Percentiles rank a stretch among this genome's conserved stretches.
Conservation (phyloP, 2,329 filamentous ascomycete species). For the Lachnellula hyalina region DNA sequence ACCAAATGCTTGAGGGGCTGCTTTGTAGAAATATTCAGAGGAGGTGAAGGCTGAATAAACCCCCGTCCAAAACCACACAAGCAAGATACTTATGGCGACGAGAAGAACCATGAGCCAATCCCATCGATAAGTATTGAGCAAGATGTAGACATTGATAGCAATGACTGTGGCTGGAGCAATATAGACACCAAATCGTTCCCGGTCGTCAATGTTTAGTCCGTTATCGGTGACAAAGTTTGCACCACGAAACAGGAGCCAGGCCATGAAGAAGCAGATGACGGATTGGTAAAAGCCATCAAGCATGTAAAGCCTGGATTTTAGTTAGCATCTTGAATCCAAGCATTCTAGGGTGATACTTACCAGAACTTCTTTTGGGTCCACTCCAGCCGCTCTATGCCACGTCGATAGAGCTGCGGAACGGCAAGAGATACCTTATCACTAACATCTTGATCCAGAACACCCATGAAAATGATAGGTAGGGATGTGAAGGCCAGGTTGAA, state of each 20-base stretch:
- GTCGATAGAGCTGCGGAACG: conserved; percentile 90
- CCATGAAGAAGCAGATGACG: conserved; percentile 86
- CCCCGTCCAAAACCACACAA: conserved; percentile 95
- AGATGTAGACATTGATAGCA: conserved; percentile 87
- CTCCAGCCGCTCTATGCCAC: conserved; percentile 91
- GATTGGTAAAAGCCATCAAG: conserved; percentile 91
- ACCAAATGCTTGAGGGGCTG: conserved; percentile 73
- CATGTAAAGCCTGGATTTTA: conserved; percentile 73
- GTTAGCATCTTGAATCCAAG: conserved; percentile 29
- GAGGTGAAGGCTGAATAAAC: conserved; percentile 55
- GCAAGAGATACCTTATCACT: conserved; percentile 89
- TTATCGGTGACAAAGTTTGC: conserved; percentile 65
- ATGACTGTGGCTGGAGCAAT: conserved; percentile 79
- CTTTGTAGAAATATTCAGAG: conserved; percentile 69
- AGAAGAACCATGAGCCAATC: conserved; percentile 92
- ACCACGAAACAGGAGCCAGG: conserved; percentile 70
- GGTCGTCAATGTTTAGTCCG: conserved; percentile 72
- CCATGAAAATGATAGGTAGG: conserved; percentile 89
- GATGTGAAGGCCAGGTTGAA: conserved; percentile 98
- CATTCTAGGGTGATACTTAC: conserved; percentile 47
- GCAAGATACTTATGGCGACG: conserved; percentile 72
- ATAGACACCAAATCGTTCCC: conserved; percentile 79
- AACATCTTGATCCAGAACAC: conserved; percentile 94
- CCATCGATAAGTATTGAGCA: conserved; percentile 97
- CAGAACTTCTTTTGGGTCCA: conserved; percentile 97